Percentiles rank a stretch among this genome's conserved stretches.
These are phyloP conservation scores for Coelastrella sp. DNA, from an alignment of 139 green algal species.

Conservation along the genomic window DNA sequence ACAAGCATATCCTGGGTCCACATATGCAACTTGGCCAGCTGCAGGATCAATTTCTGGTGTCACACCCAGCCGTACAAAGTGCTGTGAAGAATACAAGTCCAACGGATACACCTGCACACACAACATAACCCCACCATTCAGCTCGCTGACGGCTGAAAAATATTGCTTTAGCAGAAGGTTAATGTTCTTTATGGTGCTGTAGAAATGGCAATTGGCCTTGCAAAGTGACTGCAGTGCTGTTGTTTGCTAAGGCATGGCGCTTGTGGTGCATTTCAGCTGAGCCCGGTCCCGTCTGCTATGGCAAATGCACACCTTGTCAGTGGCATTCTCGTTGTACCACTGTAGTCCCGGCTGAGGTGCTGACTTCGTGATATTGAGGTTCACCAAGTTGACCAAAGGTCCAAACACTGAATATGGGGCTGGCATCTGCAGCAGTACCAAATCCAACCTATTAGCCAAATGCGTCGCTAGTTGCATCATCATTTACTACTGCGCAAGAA, in stretches of 20 bases:
- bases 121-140: no score
- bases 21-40: neutral
- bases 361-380: neutral
- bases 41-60: neutral
- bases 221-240: neutral
- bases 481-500: no score
- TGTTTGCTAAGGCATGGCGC: no score
- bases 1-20: slow-evolving; percentile 23
- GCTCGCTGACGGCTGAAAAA: no score
- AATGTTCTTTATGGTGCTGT: no score
- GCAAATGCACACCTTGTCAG: neutral
- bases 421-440: slow-evolving; percentile 27
- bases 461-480: no score
- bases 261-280: no score
- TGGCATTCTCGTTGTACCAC: slow-evolving; percentile 46
- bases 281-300: no score
- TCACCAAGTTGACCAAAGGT: slow-evolving; percentile 32
- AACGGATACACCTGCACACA: slow-evolving; percentile 23
- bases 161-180: no score
- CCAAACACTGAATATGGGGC: slow-evolving; percentile 14
- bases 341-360: neutral
- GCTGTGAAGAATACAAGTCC: slow-evolving; percentile 30
- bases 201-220: no score
- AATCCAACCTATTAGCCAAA: no score
- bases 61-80: neutral